Evolutionary conservation across 2,329 filamentous ascomycete species (phyloP).

Genomic region (Colletotrichum tofieldiae): DNA sequence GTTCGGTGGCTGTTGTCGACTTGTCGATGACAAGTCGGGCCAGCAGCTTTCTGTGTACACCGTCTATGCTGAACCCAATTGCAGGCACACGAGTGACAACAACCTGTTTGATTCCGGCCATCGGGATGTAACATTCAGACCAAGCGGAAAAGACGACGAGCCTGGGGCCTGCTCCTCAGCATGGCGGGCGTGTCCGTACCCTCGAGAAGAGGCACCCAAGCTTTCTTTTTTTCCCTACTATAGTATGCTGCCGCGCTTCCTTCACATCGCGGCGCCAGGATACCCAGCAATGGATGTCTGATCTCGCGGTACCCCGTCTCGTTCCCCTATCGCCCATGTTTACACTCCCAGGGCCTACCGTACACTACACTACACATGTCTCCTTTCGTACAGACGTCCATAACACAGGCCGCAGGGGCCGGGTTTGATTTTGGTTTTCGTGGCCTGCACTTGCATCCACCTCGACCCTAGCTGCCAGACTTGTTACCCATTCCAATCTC

Average conservation of each 20-base stretch:
- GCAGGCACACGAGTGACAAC: background rate
- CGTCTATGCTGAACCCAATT: background rate
- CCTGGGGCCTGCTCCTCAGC: background rate
- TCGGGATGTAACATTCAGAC: slow-evolving; percentile 16
- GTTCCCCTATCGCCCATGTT: background rate
- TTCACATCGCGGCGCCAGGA: slow-evolving; percentile 17
- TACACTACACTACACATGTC: background rate
- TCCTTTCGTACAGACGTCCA: background rate
- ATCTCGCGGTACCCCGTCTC: slow-evolving; percentile 11
- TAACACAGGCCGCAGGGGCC: slow-evolving; percentile 21
- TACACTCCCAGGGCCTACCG: background rate
- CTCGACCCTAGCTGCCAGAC: background rate
- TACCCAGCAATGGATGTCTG: slow-evolving; percentile 1
- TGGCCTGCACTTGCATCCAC: slow-evolving; percentile 9
- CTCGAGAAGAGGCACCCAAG: slow-evolving; percentile 1
- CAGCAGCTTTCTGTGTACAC: background rate
- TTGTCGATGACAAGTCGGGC: background rate
- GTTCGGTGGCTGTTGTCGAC: background rate
- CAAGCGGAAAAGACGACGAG: background rate
- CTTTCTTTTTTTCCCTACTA: slow-evolving; percentile 14
- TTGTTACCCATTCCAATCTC: background rate
- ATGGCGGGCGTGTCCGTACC: background rate
- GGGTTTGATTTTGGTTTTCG: slow-evolving; percentile 11
- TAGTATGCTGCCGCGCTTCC: background rate
- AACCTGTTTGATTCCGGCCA: background rate